Evolutionary conservation across 2,329 filamentous ascomycete species (phyloP).

Genomic region (Botrytis fragariae): DNA sequence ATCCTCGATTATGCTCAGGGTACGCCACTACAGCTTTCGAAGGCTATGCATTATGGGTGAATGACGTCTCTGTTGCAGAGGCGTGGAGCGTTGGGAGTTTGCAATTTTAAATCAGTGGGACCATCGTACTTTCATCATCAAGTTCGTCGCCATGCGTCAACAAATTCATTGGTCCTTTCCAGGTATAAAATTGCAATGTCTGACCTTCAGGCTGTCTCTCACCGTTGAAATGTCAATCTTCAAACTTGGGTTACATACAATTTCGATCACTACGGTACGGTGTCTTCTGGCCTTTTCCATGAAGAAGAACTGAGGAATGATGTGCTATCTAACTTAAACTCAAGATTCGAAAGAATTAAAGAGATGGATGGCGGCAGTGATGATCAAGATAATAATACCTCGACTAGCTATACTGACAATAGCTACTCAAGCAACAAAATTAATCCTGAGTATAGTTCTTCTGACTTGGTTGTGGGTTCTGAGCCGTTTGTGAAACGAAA

Average conservation of each 20-base stretch:
- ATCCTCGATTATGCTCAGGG: neutral
- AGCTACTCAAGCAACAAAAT: neutral
- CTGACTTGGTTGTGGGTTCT: neutral
- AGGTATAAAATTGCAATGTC: neutral
- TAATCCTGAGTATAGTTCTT: neutral
- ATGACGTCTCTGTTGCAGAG: neutral
- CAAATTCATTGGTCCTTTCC: neutral
- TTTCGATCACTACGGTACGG: neutral
- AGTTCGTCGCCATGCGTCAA: neutral
- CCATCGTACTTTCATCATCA: neutral
- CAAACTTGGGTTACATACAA: neutral
- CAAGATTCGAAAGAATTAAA: neutral
- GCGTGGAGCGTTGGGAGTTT: neutral
- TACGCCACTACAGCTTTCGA: neutral
- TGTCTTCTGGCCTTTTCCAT: neutral
- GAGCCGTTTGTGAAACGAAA: too few species aligned
- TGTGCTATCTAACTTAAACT: neutral
- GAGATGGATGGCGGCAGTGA: neutral
- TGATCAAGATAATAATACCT: neutral
- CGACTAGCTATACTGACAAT: neutral
- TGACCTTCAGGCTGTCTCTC: neutral
- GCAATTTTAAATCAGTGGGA: neutral
- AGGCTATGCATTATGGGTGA: neutral
- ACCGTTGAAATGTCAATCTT: neutral
- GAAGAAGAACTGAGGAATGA: neutral